These are phyloP conservation scores for Thuidium tamariscinum DNA, from an alignment of 225 moss, liverwort and hornwort genomes.

Conservation along the genomic window DNA sequence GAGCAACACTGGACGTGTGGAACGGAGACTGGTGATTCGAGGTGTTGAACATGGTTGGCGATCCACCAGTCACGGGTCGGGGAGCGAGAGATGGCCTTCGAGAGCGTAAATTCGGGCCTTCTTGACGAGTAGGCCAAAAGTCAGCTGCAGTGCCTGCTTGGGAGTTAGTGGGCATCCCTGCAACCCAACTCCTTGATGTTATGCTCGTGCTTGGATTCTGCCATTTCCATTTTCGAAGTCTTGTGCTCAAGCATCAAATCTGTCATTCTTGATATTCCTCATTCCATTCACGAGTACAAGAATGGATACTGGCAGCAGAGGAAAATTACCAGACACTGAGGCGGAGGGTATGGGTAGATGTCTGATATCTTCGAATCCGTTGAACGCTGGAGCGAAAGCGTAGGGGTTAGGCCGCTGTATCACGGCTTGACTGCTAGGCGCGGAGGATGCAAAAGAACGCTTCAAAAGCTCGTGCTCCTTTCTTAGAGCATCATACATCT, in stretches of 20 bases:
- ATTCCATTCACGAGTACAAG: not conserved
- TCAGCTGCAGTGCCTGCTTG: conserved; percentile 53
- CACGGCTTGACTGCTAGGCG: conserved; percentile 32
- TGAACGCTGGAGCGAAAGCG: conserved; percentile 49
- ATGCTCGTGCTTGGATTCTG: not conserved
- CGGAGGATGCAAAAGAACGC: conserved; percentile 27
- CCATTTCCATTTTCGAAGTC: not conserved
- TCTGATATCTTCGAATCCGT: conserved; percentile 46
- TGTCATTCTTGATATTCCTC: not conserved
- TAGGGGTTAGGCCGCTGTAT: conserved; percentile 46
- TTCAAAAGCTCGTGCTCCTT: conserved; percentile 80
- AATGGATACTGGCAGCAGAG: not conserved
- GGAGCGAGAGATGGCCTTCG: conserved; percentile 15
- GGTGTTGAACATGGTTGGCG: conserved; percentile 27
- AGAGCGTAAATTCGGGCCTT: conserved; percentile 25
- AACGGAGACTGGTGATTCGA: conserved; percentile 20
- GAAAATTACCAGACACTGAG: not conserved
- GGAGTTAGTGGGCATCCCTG: conserved; percentile 57
- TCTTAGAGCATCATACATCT: conserved; percentile 88
- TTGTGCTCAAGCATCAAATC: not conserved
- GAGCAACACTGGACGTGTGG: conserved; percentile 6
- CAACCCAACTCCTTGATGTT: not conserved
- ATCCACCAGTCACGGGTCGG: conserved; percentile 21
- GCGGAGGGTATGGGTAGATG: conserved; percentile 25
- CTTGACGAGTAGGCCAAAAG: conserved; percentile 70